Evolutionary conservation across 306 rosid species (phyloP).

Genomic region (Potentilla sterilis): DNA sequence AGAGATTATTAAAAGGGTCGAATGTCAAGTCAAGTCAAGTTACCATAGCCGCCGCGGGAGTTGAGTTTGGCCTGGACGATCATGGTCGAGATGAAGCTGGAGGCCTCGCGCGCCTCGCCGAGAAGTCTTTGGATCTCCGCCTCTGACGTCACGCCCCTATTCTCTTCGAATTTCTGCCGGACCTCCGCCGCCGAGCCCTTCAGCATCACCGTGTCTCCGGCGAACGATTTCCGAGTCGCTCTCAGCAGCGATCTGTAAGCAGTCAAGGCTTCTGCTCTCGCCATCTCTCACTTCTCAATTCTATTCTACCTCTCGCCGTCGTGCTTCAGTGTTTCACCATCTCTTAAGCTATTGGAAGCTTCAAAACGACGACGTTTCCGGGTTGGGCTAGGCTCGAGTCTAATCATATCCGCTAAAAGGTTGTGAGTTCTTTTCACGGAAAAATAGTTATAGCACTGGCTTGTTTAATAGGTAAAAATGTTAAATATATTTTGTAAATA

Average conservation of each 20-base stretch:
- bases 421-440: too few species aligned
- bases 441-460: too few species aligned
- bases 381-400: too few species aligned
- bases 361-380: too few species aligned
- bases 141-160: conserved; percentile 50
- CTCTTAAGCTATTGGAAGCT: too few species aligned
- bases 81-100: conserved; percentile 75
- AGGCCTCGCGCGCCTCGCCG: conserved; percentile 73
- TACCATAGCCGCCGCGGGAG: conserved; percentile 65
- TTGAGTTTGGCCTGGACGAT: conserved; percentile 84
- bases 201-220: conserved; percentile 68
- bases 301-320: background rate
- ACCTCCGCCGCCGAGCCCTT: conserved; percentile 65
- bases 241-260: conserved; percentile 74
- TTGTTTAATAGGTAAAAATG: too few species aligned
- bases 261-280: conserved; percentile 54
- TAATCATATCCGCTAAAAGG: too few species aligned
- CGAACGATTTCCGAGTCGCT: conserved; percentile 75
- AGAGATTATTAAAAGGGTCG: background rate
- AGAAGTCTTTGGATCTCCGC: conserved; percentile 72
- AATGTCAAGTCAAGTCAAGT: background rate
- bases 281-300: conserved; percentile 35
- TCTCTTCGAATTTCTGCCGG: conserved; percentile 76
- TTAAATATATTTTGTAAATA: too few species aligned
- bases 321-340: too few species aligned